These are phyloP conservation scores for Pseudogymnoascus sp. DNA, from an alignment of 2,329 filamentous ascomycete species.

Conservation along the genomic window DNA sequence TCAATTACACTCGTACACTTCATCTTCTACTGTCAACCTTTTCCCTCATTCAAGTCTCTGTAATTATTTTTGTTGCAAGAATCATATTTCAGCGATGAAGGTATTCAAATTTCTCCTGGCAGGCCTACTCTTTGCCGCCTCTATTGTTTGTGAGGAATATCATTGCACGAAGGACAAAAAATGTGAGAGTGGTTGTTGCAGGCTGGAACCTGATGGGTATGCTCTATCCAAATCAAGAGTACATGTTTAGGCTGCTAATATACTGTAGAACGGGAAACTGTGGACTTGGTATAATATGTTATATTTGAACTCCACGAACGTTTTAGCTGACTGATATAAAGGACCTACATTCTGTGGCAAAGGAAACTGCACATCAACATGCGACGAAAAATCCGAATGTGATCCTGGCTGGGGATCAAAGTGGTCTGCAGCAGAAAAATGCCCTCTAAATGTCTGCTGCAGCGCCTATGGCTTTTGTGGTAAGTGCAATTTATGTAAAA, in stretches of 20 bases:
- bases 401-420: constrained; percentile 25
- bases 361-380: constrained; percentile 20
- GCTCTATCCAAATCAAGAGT: not conserved
- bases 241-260: not conserved
- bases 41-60: not conserved
- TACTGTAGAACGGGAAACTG: constrained; percentile 4
- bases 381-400: constrained; percentile 24
- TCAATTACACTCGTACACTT: not conserved
- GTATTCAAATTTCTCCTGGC: not conserved
- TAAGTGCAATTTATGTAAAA: not conserved
- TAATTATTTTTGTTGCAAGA: not conserved
- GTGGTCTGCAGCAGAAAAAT: constrained; percentile 20
- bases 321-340: constrained; percentile 18
- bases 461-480: constrained; percentile 30
- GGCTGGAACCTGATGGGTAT: constrained; percentile 8
- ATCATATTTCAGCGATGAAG: not conserved
- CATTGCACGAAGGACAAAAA: not conserved
- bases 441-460: constrained; percentile 33
- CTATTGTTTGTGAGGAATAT: not conserved
- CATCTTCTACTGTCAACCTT: not conserved
- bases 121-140: not conserved
- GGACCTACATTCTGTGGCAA: constrained; percentile 21
- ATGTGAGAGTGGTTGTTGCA: constrained; percentile 9
- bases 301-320: not conserved
- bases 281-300: not conserved